phyloP scores from a whole-genome alignment of 2,329 filamentous ascomycete genomes.

The Neophaeococcomyces aloes region DNA sequence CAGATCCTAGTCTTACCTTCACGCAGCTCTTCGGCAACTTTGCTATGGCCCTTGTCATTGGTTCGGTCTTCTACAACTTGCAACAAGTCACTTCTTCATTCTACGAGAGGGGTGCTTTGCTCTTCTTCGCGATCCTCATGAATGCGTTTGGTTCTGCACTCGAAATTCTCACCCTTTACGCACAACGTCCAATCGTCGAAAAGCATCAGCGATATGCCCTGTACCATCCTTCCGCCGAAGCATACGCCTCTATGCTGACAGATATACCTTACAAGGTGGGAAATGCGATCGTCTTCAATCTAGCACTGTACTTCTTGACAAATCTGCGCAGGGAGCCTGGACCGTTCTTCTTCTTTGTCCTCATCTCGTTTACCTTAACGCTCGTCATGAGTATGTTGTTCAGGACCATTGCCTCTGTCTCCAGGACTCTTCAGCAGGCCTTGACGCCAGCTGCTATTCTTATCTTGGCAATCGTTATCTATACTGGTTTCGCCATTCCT shows the following conservation, averaged over 20 bases:
- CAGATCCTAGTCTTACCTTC: conserved; percentile 53
- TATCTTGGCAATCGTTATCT: conserved; percentile 51
- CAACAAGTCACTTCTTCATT: conserved; percentile 48
- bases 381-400: conserved; percentile 38
- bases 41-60: conserved; percentile 50
- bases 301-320: conserved; percentile 78
- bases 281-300: conserved; percentile 68
- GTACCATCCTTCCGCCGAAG: conserved; percentile 82
- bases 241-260: conserved; percentile 73
- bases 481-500: conserved; percentile 55
- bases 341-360: conserved; percentile 74
- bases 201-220: conserved; percentile 80
- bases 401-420: conserved; percentile 66
- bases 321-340: conserved; percentile 64
- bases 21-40: conserved; percentile 52
- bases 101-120: conserved; percentile 53
- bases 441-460: conserved; percentile 46
- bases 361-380: conserved; percentile 53
- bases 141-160: conserved; percentile 54
- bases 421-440: conserved; percentile 54
- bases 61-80: conserved; percentile 58
- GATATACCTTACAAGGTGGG: conserved; percentile 73
- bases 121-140: conserved; percentile 55
- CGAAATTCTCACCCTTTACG: conserved; percentile 65
- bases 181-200: conserved; percentile 83